Evolutionary conservation across 495 filamentous ascomycete species (phyloP), one percentile per base, ranked within the genome.

Genomic region (Rhypophila decipiens): DNA sequence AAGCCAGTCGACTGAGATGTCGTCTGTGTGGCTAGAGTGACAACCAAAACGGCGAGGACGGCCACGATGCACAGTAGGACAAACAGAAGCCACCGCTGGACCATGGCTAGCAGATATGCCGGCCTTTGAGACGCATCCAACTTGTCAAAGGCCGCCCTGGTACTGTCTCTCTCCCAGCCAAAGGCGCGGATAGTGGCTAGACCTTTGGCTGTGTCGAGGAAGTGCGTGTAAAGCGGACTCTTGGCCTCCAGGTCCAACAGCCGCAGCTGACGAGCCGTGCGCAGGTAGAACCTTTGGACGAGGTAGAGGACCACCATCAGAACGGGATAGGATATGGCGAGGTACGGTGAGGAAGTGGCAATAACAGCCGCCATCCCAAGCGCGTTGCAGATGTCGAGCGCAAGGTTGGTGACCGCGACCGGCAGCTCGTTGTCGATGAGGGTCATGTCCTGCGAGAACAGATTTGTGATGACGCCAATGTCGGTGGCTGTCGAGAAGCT

Each of bases 241-340:
- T 44, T 44, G 2, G 64, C 57, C 47, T 74, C 68, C 1, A 74
- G 68, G 44, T 82, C 79, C 0, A 84, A 52, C 2, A 81, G 50
- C 12, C 80, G 70, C 3, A 84, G 46, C 49, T 82, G 80, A 4
- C 76, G 70, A 1, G 76, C 78, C 0, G 74, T 77, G 10, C 74
- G 69, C 0, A 82, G 64, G 43, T 83, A 83, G 56, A 72, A 68
- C 13, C 57, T 65, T 46, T 83, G 78, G 1, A 82, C 38, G 1
- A 72, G 4, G 34, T 63, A 77, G 7, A 78, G n/a, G 3, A 66
- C 42, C 1, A 61, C 19, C 35, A 63, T 42, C 42, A 68, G 39
- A 47, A 61, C 41, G 22, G 74, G 58, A 40, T 53, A 53, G 8
- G 47, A 55, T 12, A 59, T 37, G 3, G 52, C 53, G 0, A 69